Percentiles rank a stretch among this genome's conserved stretches.
Evolutionary conservation across 768 basidiomycete species (phyloP).

Genomic region (Naganishia vaughanmartiniae): DNA sequence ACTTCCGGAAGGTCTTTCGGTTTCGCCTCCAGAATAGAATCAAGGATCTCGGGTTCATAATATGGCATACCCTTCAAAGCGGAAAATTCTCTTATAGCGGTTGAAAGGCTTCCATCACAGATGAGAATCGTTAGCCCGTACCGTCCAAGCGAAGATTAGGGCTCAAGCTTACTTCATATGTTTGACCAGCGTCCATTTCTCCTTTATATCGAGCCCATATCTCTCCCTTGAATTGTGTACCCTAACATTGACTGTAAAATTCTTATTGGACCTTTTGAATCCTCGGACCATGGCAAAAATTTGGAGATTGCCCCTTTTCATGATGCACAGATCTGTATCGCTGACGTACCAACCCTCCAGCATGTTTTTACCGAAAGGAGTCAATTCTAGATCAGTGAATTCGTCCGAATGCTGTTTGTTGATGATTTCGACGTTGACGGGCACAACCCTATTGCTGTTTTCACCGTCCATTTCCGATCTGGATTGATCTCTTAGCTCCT

Average conservation of each 20-base stretch:
- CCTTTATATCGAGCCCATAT: conserved; percentile 64
- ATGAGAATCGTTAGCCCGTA: conserved; percentile 18
- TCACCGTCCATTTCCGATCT: conserved; percentile 69
- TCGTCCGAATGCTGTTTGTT: conserved; percentile 72
- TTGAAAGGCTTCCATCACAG: conserved; percentile 52
- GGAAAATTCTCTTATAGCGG: conserved; percentile 85
- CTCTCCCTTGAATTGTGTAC: conserved; percentile 43
- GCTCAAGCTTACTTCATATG: conserved; percentile 64
- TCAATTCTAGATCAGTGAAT: conserved; percentile 75
- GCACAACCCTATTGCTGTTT: conserved; percentile 46
- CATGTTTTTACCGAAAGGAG: conserved; percentile 59
- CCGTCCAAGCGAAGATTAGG: neutral
- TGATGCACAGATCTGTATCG: conserved; percentile 82
- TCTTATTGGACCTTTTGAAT: conserved; percentile 55
- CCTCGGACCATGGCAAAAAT: conserved; percentile 71
- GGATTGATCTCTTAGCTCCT: conserved; percentile 90
- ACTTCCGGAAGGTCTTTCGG: conserved; percentile 57
- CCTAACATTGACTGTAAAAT: conserved; percentile 63
- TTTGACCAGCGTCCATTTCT: conserved; percentile 72
- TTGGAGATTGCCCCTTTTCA: conserved; percentile 59
- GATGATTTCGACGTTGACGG: conserved; percentile 64
- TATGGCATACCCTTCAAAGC: conserved; percentile 78
- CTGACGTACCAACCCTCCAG: conserved; percentile 70
- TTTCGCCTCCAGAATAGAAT: conserved; percentile 69
- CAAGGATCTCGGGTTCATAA: conserved; percentile 64